These are phyloP conservation scores for Mycosphaerelloides madeirae DNA, from an alignment of 2,329 filamentous ascomycete species.

Conservation along the genomic window DNA sequence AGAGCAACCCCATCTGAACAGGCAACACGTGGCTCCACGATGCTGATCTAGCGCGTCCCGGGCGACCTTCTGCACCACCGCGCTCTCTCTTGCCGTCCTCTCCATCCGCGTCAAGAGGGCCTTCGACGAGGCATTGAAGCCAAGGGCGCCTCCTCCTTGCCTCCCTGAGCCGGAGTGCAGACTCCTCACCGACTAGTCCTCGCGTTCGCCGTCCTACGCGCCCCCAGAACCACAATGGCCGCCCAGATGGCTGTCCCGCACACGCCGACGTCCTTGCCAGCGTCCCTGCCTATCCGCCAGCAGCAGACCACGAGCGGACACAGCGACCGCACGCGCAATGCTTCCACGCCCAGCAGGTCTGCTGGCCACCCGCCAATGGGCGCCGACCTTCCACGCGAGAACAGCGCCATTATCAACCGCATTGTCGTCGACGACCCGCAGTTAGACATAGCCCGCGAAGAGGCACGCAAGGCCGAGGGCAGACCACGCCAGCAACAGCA, in stretches of 20 bases:
- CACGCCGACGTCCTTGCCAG: slow-evolving; percentile 40
- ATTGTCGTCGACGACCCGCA: slow-evolving; percentile 72
- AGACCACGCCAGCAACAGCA: slow-evolving; percentile 36
- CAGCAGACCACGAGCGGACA: slow-evolving; percentile 41
- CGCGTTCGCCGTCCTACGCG: slow-evolving; percentile 33
- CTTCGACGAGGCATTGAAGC: no score
- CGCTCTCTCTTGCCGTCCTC: no score
- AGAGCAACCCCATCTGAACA: no score
- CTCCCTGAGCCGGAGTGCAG: no score
- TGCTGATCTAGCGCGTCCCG: no score
- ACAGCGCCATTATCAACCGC: slow-evolving; percentile 72
- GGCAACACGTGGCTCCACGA: no score
- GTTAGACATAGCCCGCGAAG: slow-evolving; percentile 67
- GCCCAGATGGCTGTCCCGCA: slow-evolving; percentile 2
- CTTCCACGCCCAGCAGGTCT: slow-evolving; percentile 41
- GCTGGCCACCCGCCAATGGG: slow-evolving; percentile 48
- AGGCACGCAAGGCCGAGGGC: slow-evolving; percentile 63
- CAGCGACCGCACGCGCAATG: slow-evolving; percentile 33
- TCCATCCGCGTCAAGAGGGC: no score
- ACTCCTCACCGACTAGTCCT: no score
- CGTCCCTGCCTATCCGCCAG: slow-evolving; percentile 33
- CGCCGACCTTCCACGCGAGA: slow-evolving; percentile 61
- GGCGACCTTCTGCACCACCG: no score
- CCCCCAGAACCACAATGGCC: slow-evolving; percentile 33
- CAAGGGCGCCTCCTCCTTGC: no score